Base-by-base conservation (phyloP, 1,139 yeast genomes). In the Meyerozyma carpophila region DNA sequence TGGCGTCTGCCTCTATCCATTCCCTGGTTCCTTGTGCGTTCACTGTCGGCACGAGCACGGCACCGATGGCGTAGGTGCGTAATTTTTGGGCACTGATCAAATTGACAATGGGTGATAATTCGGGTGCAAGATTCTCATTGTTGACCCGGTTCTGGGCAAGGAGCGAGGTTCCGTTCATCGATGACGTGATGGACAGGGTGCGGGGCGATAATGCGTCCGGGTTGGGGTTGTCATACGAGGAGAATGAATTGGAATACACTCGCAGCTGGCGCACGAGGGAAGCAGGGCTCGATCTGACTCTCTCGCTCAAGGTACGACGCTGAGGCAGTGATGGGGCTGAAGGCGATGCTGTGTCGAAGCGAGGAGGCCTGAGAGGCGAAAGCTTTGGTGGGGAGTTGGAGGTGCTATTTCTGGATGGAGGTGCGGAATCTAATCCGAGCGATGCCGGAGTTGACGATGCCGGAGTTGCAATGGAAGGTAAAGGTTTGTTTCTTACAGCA, bases 1-100 rank as follows among this genome's bases (percentile, higher is more conserved):
- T 72, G 28, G 73, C 75, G 43, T 71, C 74, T 1, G 68, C 75
- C 41, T 62, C 66, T 8, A 21, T 21, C 73, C 74, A 70, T 9
- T 51, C 54, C 34, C 50, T 46, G 42, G 58, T 60, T 14, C 54
- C 57, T 10, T 49, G 37, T 2, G 38, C 49, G 11, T 47, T 49
- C 20, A 50, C 45, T 4, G 54, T 60, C 28, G 58, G 64, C 8
- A 68, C 50, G 21, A 54, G 58, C 45, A 72, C 53, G 7, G 52
- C 46, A 4, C 77, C 77, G 41, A 52, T 50, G 32, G 63, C 64
- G 50, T 72, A 73, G 8, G 67, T 63, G 40, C 76, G 60, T 44
- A 69, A 60, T 40, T 65, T 63, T 47, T 71, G 76, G 27, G 76
- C 72, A 47, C 65, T 66, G 45, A 70, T 59, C 47, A 73, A 61